Percentiles rank a stretch among this genome's conserved stretches.
These are phyloP conservation scores for Proliferodiscus dingleyae DNA, from an alignment of 2,329 filamentous ascomycete genomes.

Conservation along the genomic window DNA sequence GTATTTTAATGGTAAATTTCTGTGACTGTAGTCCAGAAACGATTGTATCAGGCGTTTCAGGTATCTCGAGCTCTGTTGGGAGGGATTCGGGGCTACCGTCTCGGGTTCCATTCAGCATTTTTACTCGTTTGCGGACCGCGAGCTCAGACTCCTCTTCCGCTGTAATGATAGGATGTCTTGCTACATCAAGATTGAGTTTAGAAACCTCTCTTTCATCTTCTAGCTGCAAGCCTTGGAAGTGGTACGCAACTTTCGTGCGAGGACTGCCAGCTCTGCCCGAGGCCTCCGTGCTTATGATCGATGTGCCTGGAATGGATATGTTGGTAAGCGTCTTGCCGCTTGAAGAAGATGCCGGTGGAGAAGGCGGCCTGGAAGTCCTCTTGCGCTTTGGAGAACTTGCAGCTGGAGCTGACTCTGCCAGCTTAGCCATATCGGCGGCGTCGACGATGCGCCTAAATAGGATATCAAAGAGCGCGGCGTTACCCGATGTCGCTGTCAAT, in stretches of 20 bases:
- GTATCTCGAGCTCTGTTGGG: slow-evolving; percentile 18
- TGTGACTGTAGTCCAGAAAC: neutral
- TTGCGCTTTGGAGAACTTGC: slow-evolving; percentile 10
- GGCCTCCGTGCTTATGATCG: slow-evolving; percentile 1
- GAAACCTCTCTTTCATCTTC: slow-evolving; percentile 16
- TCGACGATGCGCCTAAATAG: neutral
- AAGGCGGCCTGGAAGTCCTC: slow-evolving; percentile 11
- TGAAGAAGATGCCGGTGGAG: slow-evolving; percentile 18
- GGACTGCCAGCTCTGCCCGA: slow-evolving; percentile 19
- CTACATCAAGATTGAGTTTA: slow-evolving; percentile 21
- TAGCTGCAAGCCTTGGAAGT: slow-evolving; percentile 29
- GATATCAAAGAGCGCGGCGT: neutral
- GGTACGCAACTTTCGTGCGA: slow-evolving; percentile 28
- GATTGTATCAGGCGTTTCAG: slow-evolving; percentile 25
- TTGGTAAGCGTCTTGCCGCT: slow-evolving; percentile 11
- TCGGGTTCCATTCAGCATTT: slow-evolving; percentile 10
- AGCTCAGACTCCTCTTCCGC: slow-evolving; percentile 11
- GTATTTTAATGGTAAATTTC: slow-evolving; percentile 12
- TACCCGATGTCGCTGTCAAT: no score
- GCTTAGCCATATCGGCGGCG: neutral
- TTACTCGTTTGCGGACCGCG: slow-evolving; percentile 22
- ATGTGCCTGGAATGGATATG: slow-evolving; percentile 9
- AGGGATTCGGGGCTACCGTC: neutral
- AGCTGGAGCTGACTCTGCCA: neutral
- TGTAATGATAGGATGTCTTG: neutral